Percentiles rank a stretch among this genome's conserved stretches.
Conservation (phyloP, 1,284 basidiomycete genomes). For the Malassezia vespertilionis region DNA sequence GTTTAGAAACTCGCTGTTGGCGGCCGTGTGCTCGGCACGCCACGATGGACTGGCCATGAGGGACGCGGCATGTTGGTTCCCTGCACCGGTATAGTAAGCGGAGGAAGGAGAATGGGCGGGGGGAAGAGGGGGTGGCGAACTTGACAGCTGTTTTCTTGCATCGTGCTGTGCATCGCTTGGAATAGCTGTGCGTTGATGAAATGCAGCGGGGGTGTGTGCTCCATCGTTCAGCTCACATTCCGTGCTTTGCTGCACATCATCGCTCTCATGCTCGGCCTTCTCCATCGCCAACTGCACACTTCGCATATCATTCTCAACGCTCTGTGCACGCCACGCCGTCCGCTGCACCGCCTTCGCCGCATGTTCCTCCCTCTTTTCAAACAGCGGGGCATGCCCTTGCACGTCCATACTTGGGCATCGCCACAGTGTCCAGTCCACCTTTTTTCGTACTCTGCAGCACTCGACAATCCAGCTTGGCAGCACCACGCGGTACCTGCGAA, state of each 20-base stretch:
- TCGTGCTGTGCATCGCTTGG: too few relatives aligned
- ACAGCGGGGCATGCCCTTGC: constrained; percentile 5
- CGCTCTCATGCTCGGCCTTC: too few relatives aligned
- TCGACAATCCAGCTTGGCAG: constrained; percentile 75
- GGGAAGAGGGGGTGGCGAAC: too few relatives aligned
- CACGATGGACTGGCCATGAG: constrained; percentile 50
- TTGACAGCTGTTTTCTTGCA: too few relatives aligned
- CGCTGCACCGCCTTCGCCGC: constrained; percentile 11
- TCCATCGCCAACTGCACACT: background rate
- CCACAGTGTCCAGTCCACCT: constrained; percentile 62
- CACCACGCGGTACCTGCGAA: constrained; percentile 76
- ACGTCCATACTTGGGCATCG: constrained; percentile 18
- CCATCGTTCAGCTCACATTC: too few relatives aligned
- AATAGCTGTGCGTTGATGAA: too few relatives aligned
- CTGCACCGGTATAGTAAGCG: too few relatives aligned
- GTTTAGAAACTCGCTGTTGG: constrained; percentile 70
- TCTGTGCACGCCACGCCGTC: background rate
- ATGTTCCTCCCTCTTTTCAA: background rate
- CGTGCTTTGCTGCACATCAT: too few relatives aligned
- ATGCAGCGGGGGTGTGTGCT: too few relatives aligned
- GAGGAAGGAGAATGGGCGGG: too few relatives aligned
- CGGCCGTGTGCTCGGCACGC: constrained; percentile 75
- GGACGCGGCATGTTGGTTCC: too few relatives aligned
- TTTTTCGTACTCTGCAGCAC: constrained; percentile 57
- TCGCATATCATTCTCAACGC: background rate